These are phyloP conservation scores for Stentor roeselii DNA, from an alignment of 73 alveolate species.

Conservation along the genomic window DNA sequence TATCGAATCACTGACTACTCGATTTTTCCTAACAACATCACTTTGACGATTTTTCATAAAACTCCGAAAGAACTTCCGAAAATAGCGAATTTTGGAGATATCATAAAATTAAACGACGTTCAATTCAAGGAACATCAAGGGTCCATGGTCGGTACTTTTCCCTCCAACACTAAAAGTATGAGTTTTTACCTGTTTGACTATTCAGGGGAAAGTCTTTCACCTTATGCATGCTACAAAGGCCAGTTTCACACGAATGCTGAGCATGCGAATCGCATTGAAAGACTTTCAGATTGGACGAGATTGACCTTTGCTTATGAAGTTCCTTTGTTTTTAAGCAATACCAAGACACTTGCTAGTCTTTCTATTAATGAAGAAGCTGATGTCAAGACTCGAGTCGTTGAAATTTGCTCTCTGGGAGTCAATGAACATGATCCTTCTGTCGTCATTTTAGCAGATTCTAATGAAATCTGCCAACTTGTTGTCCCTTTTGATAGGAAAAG, in stretches of 20 bases:
- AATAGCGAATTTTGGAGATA: constrained; percentile 1
- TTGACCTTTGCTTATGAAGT: neutral
- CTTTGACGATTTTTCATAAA: neutral
- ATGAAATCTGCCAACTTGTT: neutral
- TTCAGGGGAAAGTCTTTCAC: neutral
- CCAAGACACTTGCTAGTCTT: neutral
- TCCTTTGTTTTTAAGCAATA: neutral
- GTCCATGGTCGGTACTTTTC: neutral
- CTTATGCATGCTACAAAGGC: constrained; percentile 20
- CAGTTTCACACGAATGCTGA: neutral
- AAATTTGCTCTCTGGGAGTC: neutral
- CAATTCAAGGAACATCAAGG: constrained; percentile 11
- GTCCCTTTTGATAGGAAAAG: constrained; percentile 7
- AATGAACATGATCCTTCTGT: constrained; percentile 5
- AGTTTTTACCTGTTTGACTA: neutral
- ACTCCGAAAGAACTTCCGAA: neutral
- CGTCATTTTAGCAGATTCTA: neutral
- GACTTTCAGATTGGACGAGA: neutral
- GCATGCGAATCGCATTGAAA: neutral
- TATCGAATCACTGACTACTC: neutral
- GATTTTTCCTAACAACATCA: neutral
- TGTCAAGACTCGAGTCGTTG: neutral
- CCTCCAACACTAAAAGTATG: neutral
- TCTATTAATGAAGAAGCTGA: neutral
- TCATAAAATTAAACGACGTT: neutral